A percentile compares a stretch with the other conserved stretches of the same genome.
Evolutionary conservation across 2,329 filamentous ascomycete species (phyloP).

Genomic region (Botryotinia calthae): DNA sequence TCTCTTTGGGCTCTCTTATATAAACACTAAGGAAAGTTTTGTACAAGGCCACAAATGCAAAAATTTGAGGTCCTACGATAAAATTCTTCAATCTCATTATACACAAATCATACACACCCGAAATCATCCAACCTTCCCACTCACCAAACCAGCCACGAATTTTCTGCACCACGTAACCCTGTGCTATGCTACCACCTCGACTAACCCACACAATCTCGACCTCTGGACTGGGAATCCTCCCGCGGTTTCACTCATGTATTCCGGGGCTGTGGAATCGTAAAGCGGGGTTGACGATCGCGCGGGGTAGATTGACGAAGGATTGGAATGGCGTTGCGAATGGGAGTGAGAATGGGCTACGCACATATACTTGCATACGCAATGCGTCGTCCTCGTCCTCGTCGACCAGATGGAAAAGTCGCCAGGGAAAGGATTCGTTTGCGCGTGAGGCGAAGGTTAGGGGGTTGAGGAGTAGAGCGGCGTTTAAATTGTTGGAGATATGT

Average conservation of each 20-base stretch:
- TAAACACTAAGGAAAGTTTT: not conserved
- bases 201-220: not conserved
- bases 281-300: not conserved
- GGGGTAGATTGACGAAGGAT: not conserved
- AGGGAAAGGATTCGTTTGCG: conserved; percentile 69
- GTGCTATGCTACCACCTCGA: conserved; percentile 3
- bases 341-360: too few species aligned
- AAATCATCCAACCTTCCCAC: not conserved
- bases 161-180: not conserved
- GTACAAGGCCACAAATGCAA: not conserved
- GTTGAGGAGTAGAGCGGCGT: conserved; percentile 86
- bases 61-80: not conserved
- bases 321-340: not conserved
- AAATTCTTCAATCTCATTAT: not conserved
- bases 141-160: not conserved
- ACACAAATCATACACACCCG: not conserved
- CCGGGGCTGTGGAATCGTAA: too few species aligned
- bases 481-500: conserved; percentile 80
- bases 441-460: conserved; percentile 74
- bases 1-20: not conserved
- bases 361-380: not conserved
- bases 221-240: not conserved
- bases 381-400: conserved; percentile 52
- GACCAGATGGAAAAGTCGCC: conserved; percentile 78
- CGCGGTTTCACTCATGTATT: not conserved